Percentiles rank a stretch among this genome's conserved stretches.
Evolutionary conservation across 1,139 yeast genomes (phyloP).

Genomic region (Neolecta irregularis): DNA sequence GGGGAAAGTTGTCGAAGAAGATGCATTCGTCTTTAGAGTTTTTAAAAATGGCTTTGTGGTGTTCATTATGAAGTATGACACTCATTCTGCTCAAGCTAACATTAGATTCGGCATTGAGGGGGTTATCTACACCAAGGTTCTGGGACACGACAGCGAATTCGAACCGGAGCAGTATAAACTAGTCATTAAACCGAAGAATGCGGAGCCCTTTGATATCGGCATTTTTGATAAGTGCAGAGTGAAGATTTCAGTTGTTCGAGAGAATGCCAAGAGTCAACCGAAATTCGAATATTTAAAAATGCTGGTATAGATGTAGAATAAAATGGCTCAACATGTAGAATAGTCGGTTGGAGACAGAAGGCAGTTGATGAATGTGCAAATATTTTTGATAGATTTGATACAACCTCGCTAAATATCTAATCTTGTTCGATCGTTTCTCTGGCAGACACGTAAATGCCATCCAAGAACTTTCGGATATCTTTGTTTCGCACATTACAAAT

Average conservation of each 20-base stretch:
- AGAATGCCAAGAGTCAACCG: too few species aligned
- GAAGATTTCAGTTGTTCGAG: conserved; percentile 20
- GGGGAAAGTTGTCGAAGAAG: conserved; percentile 51
- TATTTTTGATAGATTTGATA: too few species aligned
- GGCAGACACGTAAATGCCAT: conserved; percentile 4
- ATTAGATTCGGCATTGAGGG: conserved; percentile 80
- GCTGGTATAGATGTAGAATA: too few species aligned
- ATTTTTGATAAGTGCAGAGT: conserved; percentile 5
- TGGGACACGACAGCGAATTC: too few species aligned
- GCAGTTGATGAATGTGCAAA: too few species aligned
- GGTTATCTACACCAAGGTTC: conserved; percentile 65
- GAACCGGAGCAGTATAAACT: conserved; percentile 68
- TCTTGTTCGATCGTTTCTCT: too few species aligned
- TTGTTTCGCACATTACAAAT: conserved; percentile 98
- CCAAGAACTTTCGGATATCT: conserved; percentile 31
- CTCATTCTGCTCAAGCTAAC: neutral
- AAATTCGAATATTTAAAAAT: too few species aligned
- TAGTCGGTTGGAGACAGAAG: too few species aligned
- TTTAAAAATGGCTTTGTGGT: conserved; percentile 92
- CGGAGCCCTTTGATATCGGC: conserved; percentile 4
- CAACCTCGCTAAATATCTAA: too few species aligned
- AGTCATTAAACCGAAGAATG: conserved; percentile 33
- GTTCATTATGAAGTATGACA: conserved; percentile 58
- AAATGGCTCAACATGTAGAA: too few species aligned
- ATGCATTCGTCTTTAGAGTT: conserved; percentile 83